phyloP scores from a whole-genome alignment of 2,329 filamentous ascomycete species.

The Aspergillus phoenicis region DNA sequence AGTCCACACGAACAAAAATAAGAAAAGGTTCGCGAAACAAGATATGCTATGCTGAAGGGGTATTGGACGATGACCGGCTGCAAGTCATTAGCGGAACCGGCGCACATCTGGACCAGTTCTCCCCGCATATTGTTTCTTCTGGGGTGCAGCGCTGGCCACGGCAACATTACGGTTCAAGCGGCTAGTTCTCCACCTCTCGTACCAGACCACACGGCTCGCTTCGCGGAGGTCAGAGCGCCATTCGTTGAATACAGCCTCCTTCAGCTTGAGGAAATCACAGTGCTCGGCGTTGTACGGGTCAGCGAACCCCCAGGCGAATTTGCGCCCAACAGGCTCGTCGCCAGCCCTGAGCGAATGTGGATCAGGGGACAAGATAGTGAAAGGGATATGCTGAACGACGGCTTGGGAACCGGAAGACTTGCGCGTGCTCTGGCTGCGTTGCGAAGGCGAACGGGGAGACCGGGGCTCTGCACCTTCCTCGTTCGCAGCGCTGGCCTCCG shows the following conservation, averaged over 20 bases:
- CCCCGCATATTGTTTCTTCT: conserved; percentile 31
- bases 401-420: conserved; percentile 35
- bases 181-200: conserved; percentile 86
- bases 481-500: conserved; percentile 18
- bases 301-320: conserved; percentile 96
- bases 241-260: conserved; percentile 88
- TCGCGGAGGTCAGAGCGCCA: conserved; percentile 91
- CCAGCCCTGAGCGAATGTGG: conserved; percentile 67
- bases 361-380: conserved; percentile 93
- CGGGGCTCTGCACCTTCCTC: conserved; percentile 15
- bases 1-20: background rate
- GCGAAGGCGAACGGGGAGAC: conserved; percentile 34
- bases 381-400: conserved; percentile 71
- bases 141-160: conserved; percentile 17
- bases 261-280: conserved; percentile 89
- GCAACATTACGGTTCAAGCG: conserved; percentile 41
- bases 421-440: conserved; percentile 53
- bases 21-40: background rate
- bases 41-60: background rate
- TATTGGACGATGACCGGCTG: background rate
- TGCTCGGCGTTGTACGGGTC: conserved; percentile 89
- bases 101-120: conserved; percentile 31
- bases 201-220: conserved; percentile 88
- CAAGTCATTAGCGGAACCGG: conserved; percentile 14
- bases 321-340: conserved; percentile 67